Percentiles rank a stretch among this genome's conserved stretches.
phyloP scores from a whole-genome alignment of 2,329 filamentous ascomycete species.

The Scytalidium sp. region DNA sequence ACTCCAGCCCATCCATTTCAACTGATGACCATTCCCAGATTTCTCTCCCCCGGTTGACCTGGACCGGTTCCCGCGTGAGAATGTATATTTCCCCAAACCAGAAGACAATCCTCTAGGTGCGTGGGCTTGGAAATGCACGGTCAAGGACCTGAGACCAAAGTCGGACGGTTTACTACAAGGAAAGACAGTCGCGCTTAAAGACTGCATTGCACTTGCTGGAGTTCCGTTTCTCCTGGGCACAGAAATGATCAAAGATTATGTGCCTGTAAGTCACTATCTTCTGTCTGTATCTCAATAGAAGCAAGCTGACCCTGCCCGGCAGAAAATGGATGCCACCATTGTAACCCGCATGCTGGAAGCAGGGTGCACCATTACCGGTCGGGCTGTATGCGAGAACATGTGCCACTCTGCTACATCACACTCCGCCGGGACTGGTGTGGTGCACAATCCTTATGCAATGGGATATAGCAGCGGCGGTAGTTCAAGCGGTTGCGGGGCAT shows the following conservation, averaged over 20 bases:
- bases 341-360: slow-evolving; percentile 46
- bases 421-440: slow-evolving; percentile 39
- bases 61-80: slow-evolving; percentile 38
- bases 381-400: slow-evolving; percentile 49
- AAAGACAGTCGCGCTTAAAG: slow-evolving; percentile 48
- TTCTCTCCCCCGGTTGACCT: slow-evolving; percentile 27
- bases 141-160: slow-evolving; percentile 30
- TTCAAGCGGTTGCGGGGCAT: slow-evolving; percentile 41
- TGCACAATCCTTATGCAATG: slow-evolving; percentile 39
- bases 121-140: slow-evolving; percentile 49
- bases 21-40: slow-evolving; percentile 27
- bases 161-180: slow-evolving; percentile 26
- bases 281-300: too few species aligned
- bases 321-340: slow-evolving; percentile 46
- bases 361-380: slow-evolving; percentile 45
- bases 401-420: slow-evolving; percentile 46
- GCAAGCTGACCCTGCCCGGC: slow-evolving; percentile 17
- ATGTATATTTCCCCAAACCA: slow-evolving; percentile 35
- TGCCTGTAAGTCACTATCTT: slow-evolving; percentile 41
- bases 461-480: slow-evolving; percentile 47
- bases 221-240: slow-evolving; percentile 51
- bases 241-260: slow-evolving; percentile 40
- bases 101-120: slow-evolving; percentile 46
- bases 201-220: slow-evolving; percentile 50
- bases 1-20: slow-evolving; percentile 42